These are phyloP conservation scores for Aspergillus piperis DNA, from an alignment of 2,329 filamentous ascomycete species.

Conservation along the genomic window DNA sequence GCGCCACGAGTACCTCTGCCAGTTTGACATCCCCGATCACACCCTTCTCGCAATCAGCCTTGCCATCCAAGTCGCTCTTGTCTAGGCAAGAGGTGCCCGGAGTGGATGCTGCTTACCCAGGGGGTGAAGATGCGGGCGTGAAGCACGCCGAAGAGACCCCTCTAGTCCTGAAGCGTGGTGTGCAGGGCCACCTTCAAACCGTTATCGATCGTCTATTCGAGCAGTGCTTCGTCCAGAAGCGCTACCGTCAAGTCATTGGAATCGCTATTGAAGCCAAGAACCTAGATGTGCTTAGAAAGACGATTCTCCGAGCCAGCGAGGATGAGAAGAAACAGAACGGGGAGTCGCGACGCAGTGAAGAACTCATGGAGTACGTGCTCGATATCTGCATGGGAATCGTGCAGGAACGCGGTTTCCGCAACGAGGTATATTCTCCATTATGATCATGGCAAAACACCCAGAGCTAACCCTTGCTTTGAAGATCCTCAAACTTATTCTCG, in stretches of 20 bases:
- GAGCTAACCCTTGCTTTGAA: constrained; percentile 37
- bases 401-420: constrained; percentile 84
- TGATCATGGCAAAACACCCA: background rate
- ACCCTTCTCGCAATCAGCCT: constrained; percentile 88
- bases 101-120: constrained; percentile 58
- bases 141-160: constrained; percentile 59
- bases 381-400: constrained; percentile 98
- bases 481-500: constrained; percentile 89
- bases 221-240: constrained; percentile 78
- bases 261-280: constrained; percentile 96
- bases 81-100: constrained; percentile 71
- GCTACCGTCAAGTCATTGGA: constrained; percentile 93
- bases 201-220: constrained; percentile 91
- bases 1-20: constrained; percentile 65
- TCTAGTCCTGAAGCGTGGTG: constrained; percentile 70
- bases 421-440: constrained; percentile 54
- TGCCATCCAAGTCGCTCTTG: constrained; percentile 93
- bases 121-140: constrained; percentile 57
- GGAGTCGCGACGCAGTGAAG: constrained; percentile 69
- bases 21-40: constrained; percentile 82
- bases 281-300: constrained; percentile 78
- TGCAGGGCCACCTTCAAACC: constrained; percentile 75
- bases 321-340: constrained; percentile 71
- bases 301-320: constrained; percentile 85
- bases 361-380: constrained; percentile 94